Evolutionary conservation across 2,329 filamentous ascomycete species (phyloP), one percentile per base, ranked within the genome.

Genomic region (Ophiostoma tasmaniense): DNA sequence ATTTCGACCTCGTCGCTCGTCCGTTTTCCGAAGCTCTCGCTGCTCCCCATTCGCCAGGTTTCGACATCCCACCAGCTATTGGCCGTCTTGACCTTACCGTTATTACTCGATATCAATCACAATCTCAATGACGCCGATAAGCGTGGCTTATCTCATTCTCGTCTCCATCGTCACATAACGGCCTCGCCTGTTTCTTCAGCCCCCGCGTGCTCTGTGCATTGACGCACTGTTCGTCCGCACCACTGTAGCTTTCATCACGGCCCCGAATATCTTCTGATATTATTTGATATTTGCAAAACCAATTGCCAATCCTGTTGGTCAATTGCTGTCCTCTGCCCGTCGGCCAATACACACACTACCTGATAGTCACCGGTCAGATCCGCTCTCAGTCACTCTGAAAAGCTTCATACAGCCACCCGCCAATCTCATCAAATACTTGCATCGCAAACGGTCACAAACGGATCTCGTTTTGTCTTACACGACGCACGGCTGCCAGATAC

Each of bases 141-240:
- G 80, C 79, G 79, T 80, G 77, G 80, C 83, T 83, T 84, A 85
- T 85, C 83, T 86, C 75, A 80, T 84, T 76, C 79, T 84, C 73
- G 79, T 78, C 76, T 81, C 82, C 72, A 80, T 85, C 76, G 78
- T 84, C 77, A 84, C 83, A 77, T 84, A 84, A 64, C 62, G 25
- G n/a, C 37, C 25, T 30, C 55, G 11, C 28, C 28, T 61, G 55
- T 25, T 20, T 30, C 25, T 33, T 30, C 55, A 33, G 22, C 50
- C 50, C 50, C 50, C 50, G 50, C 50, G 50, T 55, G 50, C 50
- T 55, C 22, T 55, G 50, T 55, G 50, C 22, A 45, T 45, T 45
- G 42, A 20, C 42, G 42, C 50, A 22, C 25, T 55, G 50, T 11
- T 55, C 22, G 10, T 55, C 50, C 8, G 17, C 42, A 45, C 39